Evolutionary conservation across 305 asterid genomes (phyloP), one percentile per base, ranked within the genome.

Genomic region (Rubia balearica): DNA sequence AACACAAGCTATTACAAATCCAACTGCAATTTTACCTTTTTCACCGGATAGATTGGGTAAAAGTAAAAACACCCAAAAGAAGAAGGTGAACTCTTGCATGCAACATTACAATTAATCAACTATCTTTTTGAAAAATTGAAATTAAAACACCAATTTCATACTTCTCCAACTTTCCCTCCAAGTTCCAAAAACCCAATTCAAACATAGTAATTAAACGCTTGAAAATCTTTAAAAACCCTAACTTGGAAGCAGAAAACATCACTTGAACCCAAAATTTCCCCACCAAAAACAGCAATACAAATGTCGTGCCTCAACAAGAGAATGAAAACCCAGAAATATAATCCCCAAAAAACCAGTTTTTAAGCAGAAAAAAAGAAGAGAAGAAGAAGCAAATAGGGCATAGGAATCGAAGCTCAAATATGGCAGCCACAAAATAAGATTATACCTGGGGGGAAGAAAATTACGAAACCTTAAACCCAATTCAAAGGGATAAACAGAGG

Each of bases 401-500:
- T 51, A 51, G 22, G 9, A 51, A 51, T 51, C 59, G 24, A 51
- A 51, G 59, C 59, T 17, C 59, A 51, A 51, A 6, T 17, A 51
- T 51, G 59, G 59, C 59, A 51, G 59, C 22, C 10, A n/a, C 22
- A 7, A 53, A 53, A 53, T 7, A 53, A 7, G 60, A 53, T 53
- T 53, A 53, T 53, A 53, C 60, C 60, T 53, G 60, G 60, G 24
- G 40, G 22, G 60, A 2, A n/a, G 19, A 53, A 53, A 53, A 17
- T 53, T 53, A 53, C 60, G 60, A 7, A 53, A 53, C 60, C 60
- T 53, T 53, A 53, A 53, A 53, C 60, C 60, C 60, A 53, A 53
- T 17, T 53, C 22, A n/a, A 53, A 53, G 22, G 60, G 60, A 53
- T 53, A 53, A 53, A 53, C 60, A 53, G 60, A n/a, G 60, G 22